Evolutionary conservation across 768 basidiomycete genomes (phyloP), one percentile per base, ranked within the genome.

Genomic region (Leccinum subgranulosum): DNA sequence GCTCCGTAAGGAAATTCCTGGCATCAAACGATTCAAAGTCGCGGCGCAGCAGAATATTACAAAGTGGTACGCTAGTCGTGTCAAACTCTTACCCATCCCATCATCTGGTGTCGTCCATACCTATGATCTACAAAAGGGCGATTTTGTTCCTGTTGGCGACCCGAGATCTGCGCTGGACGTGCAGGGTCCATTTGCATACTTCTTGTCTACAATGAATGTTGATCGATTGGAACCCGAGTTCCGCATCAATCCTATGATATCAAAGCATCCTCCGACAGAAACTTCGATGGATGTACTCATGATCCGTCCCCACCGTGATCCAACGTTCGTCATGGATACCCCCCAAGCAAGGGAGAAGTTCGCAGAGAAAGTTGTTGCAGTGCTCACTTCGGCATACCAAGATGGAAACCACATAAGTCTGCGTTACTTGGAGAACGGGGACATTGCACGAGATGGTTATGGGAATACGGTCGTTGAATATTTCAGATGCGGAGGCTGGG

Each of bases 141-240:
- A 69, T 4, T 89, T 93, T 65, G 68, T 83, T 15, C 61, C 73
- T n/a, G 73, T 77, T 63, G 71, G 73, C 3, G 70, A 74, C 14
- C 72, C 72, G 10, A 57, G 68, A 41, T 70, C 76, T 2, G 65
- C 74, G n/a, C 67, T 83, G 12, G 75, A 79, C 36, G 60, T 93
- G 10, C 64, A 77, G 3, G 95, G 93, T 2, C 93, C 93, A 5
- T 97, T 95, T 66, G 77, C 81, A 27, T 98, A 98, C 73, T 90
- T 97, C 69, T 73, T 94, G 25, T 83, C 88, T 9, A 88, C 90
- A 0, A 79, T 88, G 53, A 90, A 93, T 59, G 90, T 90, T 45
- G 90, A 93, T 72, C 81, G 96, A 12, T 77, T 98, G 61, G 96
- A 98, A 71, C 84, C 90, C 5, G 69, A 76, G 12, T 96, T 98